Base-by-base conservation (phyloP, 2,329 filamentous ascomycete genomes). In the Penicillium fuscoglaucum region DNA sequence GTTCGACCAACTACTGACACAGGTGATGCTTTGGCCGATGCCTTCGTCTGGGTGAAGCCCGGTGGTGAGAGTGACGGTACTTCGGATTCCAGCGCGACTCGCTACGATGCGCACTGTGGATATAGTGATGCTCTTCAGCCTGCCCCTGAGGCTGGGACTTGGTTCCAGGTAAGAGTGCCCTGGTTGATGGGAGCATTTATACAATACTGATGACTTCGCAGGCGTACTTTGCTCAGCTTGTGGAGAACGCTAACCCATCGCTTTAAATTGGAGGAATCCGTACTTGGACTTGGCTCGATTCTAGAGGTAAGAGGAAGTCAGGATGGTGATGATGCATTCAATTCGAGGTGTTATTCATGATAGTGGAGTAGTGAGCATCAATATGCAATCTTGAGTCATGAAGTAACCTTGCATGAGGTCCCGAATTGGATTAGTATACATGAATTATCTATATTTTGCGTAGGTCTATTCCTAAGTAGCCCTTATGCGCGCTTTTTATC, bases 11-110 rank as follows among this genome's bases (percentile, higher is more conserved):
- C 83, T 4, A 79, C 84, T n/a, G 77, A 84, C 68, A 89, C 87
- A 9, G 84, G 83, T 15, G 80, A 85, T 61, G 69, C 74, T 1
- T 76, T 87, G 19, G 78, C 83, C 35, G 87, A 90, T 70, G 85
- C 87, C 41, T 87, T 89, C 63, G 87, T 89, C 57, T 89, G 87
- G 87, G 78, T 89, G 65, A 90, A 89, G 81, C 87, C 87, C 5
- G 87, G 87, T 62, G 81, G 80, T 54, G 81, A 83, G 70, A 78
- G 76, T 55, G 81, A 83, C 58, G 80, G 80, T 56, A 82, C 80
- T 39, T 81, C 78, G 37, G 73, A 84, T 66, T 77, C 74, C 40
- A 74, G 66, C 35, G 79, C 84, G 10, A 62, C 74, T 21, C 80
- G 82, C 52, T 86, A 83, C 69, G 83, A 86, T 68, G 72, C 73